Conservation (phyloP, 768 basidiomycete genomes). For the Psilocybe tampanensis region DNA sequence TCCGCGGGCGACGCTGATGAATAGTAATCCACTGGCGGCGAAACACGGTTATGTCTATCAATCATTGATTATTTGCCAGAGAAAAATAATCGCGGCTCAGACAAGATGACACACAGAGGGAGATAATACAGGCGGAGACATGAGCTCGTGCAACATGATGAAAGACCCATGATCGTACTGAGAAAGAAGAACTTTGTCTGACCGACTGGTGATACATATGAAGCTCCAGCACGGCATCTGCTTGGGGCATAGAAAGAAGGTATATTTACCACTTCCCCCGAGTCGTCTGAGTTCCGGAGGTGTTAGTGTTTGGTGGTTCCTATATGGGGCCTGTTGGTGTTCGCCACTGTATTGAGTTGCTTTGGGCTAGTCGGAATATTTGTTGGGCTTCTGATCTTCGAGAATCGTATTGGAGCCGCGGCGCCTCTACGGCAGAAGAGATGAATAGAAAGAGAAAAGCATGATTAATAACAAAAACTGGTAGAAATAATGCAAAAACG, state of each 20-base stretch:
- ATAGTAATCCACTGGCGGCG: background rate
- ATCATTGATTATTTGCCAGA: background rate
- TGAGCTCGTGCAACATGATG: too few species aligned
- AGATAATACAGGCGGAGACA: too few species aligned
- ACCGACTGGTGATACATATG: too few species aligned
- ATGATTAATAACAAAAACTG: background rate
- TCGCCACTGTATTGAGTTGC: constrained; percentile 2
- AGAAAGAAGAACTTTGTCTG: too few species aligned
- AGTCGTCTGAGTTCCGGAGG: too few species aligned
- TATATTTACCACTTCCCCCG: too few species aligned
- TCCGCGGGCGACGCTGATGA: constrained; percentile 12
- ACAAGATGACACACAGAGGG: too few species aligned
- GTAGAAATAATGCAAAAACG: too few species aligned
- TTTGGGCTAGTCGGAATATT: constrained; percentile 19
- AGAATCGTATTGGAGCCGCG: constrained; percentile 33
- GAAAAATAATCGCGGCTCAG: background rate
- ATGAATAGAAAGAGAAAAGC: background rate
- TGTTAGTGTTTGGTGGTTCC: background rate
- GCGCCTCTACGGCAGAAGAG: constrained; percentile 34
- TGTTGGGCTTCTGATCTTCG: constrained; percentile 34
- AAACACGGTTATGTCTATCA: constrained; percentile 2
- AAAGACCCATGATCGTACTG: too few species aligned
- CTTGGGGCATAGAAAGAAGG: too few species aligned
- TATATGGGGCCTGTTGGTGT: constrained; percentile 3
- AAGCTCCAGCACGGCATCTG: too few species aligned